Evolutionary conservation across 2,329 filamentous ascomycete genomes (phyloP).

Genomic region (Simplicillium aogashimaense): DNA sequence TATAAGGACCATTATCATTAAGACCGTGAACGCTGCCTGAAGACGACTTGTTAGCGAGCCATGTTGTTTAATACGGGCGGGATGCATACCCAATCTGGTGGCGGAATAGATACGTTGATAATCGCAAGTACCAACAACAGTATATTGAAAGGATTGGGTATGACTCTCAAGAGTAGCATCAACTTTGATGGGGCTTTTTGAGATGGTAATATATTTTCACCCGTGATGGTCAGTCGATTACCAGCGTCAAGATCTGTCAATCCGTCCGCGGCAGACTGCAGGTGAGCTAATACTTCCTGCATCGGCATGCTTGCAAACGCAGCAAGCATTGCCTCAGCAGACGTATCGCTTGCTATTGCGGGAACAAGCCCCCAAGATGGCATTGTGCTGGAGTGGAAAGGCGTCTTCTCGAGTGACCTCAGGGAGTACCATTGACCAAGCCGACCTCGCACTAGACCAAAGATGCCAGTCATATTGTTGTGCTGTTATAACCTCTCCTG

Average conservation of each 20-base stretch:
- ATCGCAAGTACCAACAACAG: slow-evolving; percentile 14
- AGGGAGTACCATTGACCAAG: too few relatives aligned
- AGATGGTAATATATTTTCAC: slow-evolving; percentile 13
- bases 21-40: slow-evolving; percentile 10
- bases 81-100: slow-evolving; percentile 7
- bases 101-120: slow-evolving; percentile 13
- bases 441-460: too few relatives aligned
- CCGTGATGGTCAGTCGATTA: slow-evolving; percentile 11
- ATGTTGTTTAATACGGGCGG: too few relatives aligned
- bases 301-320: slow-evolving; percentile 11
- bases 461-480: too few relatives aligned
- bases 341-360: not conserved
- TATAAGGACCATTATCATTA: slow-evolving; percentile 15
- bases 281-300: slow-evolving; percentile 10
- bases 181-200: slow-evolving; percentile 16
- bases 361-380: not conserved
- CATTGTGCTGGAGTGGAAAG: too few relatives aligned
- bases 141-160: slow-evolving; percentile 16
- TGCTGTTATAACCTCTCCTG: too few relatives aligned
- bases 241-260: slow-evolving; percentile 12
- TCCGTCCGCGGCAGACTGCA: slow-evolving; percentile 12
- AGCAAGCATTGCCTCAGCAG: slow-evolving; percentile 10
- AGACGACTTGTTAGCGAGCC: not conserved
- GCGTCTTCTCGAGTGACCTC: too few relatives aligned
- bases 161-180: slow-evolving; percentile 14